Percentiles rank a stretch among this genome's conserved stretches.
phyloP scores from a whole-genome alignment of 345 rosid species.

The Citrus hindsii region DNA sequence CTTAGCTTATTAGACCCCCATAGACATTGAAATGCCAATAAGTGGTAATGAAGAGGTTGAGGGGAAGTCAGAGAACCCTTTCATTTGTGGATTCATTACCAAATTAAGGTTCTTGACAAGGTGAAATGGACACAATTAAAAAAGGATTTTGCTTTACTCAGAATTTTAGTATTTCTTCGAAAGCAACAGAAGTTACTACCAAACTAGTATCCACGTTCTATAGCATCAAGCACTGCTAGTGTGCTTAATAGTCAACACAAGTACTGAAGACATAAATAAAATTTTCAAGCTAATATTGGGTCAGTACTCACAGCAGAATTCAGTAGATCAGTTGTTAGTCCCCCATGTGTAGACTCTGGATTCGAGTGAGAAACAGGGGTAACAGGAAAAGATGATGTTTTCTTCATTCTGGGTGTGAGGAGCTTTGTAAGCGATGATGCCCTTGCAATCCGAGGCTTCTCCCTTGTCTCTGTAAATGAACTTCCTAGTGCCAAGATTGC shows the following conservation, averaged over 20 bases:
- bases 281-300: background rate
- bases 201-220: background rate
- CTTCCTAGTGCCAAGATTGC: conserved; percentile 59
- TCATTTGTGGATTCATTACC: background rate
- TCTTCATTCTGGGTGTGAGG: conserved; percentile 51
- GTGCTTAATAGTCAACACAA: background rate
- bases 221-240: background rate
- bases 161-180: background rate
- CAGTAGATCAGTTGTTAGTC: conserved; percentile 34
- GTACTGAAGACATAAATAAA: background rate
- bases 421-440: conserved; percentile 57
- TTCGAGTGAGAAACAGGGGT: conserved; percentile 74
- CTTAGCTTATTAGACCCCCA: background rate
- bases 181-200: background rate
- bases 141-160: background rate
- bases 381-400: conserved; percentile 64
- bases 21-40: background rate
- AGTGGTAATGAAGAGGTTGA: background rate
- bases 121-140: background rate
- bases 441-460: conserved; percentile 44
- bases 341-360: conserved; percentile 88
- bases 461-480: conserved; percentile 32
- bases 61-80: background rate
- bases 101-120: background rate
- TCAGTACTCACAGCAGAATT: conserved; percentile 41